Evolutionary conservation across 2,329 filamentous ascomycete species (phyloP), one percentile per base, ranked within the genome.

Genomic region (Pseudogymnoascus pannorum): DNA sequence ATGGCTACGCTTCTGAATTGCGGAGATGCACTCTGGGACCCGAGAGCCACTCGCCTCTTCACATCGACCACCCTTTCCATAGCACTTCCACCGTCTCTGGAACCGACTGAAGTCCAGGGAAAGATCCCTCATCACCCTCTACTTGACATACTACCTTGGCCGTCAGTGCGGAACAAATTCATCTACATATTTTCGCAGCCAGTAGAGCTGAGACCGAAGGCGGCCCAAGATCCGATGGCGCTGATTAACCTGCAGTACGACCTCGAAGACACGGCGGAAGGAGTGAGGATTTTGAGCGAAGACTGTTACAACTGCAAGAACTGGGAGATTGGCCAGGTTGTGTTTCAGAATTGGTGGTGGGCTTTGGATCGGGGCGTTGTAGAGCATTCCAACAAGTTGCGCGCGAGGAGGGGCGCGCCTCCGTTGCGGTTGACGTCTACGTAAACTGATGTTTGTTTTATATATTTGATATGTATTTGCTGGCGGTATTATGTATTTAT

Each of bases 271-370:
- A 54, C 60, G 58, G 48, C 64, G n/a, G 64, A 65, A 59, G 64
- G 64, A 59, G 58, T 65, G 11, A 51, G 62, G 31, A 59, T 64
- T 51, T 36, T 14, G n/a, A 51, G 38, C 42, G 62, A 60, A 57
- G 29, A 59, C 36, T 54, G 59, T 26, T 62, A 62, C 58, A 54
- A 62, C 60, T 35, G 31, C 26, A 62, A 62, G 12, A 63, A 51
- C 58, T 65, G 63, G 63, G 63, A 65, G 60, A 40, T 65, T 18
- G 63, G 63, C 57, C 63, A 65, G 62, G 57, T 58, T 5, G 42
- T 65, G 29, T 59, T 65, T 24, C 61, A 60, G 33, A 58, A 65
- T 29, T 65, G 63, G 63, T 65, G 63, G 63, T 65, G 63, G 63
- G 63, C 44, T 35, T 51, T 65, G 29, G 63, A 65, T 62, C 36